phyloP scores from a whole-genome alignment of 1,284 basidiomycete genomes.

The Ceratobasidium sp. region DNA sequence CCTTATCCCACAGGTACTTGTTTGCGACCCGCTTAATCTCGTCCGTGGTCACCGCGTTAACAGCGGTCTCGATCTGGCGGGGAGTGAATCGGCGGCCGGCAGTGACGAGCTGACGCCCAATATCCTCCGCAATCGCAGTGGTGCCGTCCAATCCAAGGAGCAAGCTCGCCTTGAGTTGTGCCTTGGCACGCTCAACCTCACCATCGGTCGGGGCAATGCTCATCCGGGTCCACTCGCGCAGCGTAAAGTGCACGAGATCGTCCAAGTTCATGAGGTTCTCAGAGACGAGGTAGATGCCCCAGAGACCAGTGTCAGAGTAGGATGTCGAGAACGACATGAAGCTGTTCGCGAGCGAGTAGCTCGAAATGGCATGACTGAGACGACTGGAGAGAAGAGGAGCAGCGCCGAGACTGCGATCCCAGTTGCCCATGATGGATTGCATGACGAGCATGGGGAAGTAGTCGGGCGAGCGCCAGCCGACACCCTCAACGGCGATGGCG shows the following conservation, averaged over 20 bases:
- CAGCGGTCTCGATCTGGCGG: conserved; percentile 91
- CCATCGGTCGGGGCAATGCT: conserved; percentile 83
- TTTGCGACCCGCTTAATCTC: conserved; percentile 95
- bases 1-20: conserved; percentile 97
- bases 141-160: conserved; percentile 93
- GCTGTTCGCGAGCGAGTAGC: conserved; percentile 97
- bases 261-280: conserved; percentile 96
- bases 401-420: conserved; percentile 96
- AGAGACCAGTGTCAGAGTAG: conserved; percentile 99
- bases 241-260: conserved; percentile 93
- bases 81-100: conserved; percentile 91
- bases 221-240: conserved; percentile 98
- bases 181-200: conserved; percentile 97
- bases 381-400: conserved; percentile 90
- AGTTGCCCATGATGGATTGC: conserved; percentile 99
- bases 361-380: conserved; percentile 90
- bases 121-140: conserved; percentile 97
- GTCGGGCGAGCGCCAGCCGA: conserved; percentile 97
- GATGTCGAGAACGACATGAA: conserved; percentile 99
- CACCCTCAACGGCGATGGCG: conserved; percentile 97
- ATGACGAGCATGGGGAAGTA: conserved; percentile 99
- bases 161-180: conserved; percentile 95
- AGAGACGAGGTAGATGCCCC: conserved; percentile 97
- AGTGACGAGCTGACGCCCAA: conserved; percentile 96
- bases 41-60: conserved; percentile 88